Evolutionary conservation across 1,139 yeast species (phyloP), one percentile per base, ranked within the genome.

Genomic region (Magnusiomyces sp.): DNA sequence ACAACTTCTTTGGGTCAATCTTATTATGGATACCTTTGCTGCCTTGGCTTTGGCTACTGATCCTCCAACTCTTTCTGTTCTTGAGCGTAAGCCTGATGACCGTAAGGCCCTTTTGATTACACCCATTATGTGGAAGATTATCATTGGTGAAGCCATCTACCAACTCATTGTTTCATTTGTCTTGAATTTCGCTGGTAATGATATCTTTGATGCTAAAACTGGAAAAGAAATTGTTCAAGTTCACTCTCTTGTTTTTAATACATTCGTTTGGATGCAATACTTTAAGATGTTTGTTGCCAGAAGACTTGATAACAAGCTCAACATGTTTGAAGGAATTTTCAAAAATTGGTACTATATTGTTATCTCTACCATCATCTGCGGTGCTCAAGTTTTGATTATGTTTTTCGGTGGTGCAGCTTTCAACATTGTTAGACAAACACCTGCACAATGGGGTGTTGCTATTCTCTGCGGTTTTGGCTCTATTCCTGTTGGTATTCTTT

Each of bases 121-220:
- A 2, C 81, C 83, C 3, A 85, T 95, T 17, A 92, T 94, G 92
- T 92, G 98, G 98, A 92, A 92, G 67, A 90, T 94, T 97, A 92
- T 94, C 60, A 58, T 90, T 49, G 95, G 96, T 3, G 97, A 92
- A 69, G 78, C 96, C 1, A 56, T 73, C 9, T 76, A 81, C 54
- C 99, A 92, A 71, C 75, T 94, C 55, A 63, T 75, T 29, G 77
- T 92, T 27, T 90, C 97, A 0, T 84, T 92, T 63, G 72, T 75
- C 4, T 69, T 94, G 47, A 92, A 88, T 66, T 92, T 88, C 68
- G 85, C 80, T 10, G 97, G 97, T 19, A 64, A 69, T 17, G 54
- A 68, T 43, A 68, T 92, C 36, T 89, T 87, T 63, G 79, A 62
- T 41, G 62, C 65, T 16, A 62, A 65, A 75, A 94, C 92, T 34